These are phyloP conservation scores for Nidula niveotomentosa DNA, from an alignment of 1,284 basidiomycete genomes.

Conservation along the genomic window DNA sequence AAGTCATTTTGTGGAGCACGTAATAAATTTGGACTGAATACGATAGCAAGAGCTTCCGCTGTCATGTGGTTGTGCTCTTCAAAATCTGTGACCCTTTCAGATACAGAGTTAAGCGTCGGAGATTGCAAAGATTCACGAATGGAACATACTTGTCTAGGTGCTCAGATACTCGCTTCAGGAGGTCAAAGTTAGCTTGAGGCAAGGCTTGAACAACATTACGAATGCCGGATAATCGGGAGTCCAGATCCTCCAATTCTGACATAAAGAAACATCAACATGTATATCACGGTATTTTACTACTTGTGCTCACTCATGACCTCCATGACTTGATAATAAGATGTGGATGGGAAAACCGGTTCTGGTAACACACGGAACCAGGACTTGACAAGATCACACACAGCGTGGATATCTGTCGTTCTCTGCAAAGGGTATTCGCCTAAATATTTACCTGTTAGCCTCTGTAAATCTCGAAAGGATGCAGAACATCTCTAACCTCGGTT, in stretches of 20 bases:
- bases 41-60: constrained; percentile 77
- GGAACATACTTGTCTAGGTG: constrained; percentile 73
- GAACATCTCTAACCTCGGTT: constrained; percentile 52
- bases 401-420: constrained; percentile 69
- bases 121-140: not conserved
- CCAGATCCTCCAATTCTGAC: constrained; percentile 65
- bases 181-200: constrained; percentile 70
- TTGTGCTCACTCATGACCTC: constrained; percentile 61
- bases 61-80: constrained; percentile 89
- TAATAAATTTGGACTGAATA: constrained; percentile 78
- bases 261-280: constrained; percentile 4
- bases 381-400: constrained; percentile 79
- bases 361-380: constrained; percentile 82
- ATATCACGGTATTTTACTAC: not conserved
- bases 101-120: constrained; percentile 5
- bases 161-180: constrained; percentile 73
- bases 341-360: constrained; percentile 73
- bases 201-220: constrained; percentile 66
- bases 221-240: constrained; percentile 62
- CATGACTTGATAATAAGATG: constrained; percentile 66
- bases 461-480: not conserved
- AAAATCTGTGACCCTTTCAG: constrained; percentile 72
- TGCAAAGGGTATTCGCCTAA: constrained; percentile 61
- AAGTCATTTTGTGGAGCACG: constrained; percentile 74
- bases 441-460: constrained; percentile 1